Evolutionary conservation across 345 rosid species (phyloP), one percentile per base, ranked within the genome.

Genomic region (Toxicodendron radicans): DNA sequence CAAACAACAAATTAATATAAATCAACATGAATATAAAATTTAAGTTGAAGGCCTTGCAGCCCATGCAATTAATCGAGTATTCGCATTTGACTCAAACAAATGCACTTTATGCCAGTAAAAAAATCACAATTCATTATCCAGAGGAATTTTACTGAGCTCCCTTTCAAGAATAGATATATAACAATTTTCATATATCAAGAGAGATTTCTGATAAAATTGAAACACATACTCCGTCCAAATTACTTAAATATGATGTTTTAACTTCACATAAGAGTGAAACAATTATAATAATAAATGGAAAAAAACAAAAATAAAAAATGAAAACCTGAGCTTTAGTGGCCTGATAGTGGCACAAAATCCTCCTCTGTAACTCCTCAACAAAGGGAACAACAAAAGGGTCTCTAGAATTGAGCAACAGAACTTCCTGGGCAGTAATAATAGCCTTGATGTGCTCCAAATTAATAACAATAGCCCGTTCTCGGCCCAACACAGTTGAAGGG

Each of bases 361-460:
- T 84, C 52, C 81, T 75, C 70, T 80, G 91, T 75, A 93, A 67
- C 83, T 95, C 98, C 9, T 85, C 87, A 57, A 93, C 93, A 56
- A 93, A 91, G 0, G 97, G 97, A 23, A 78, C 72, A 24, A 93
- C 97, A 1, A 90, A 85, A 21, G 99, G 99, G 68, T 93, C 97
- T 76, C 83, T 84, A 33, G 93, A 93, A 76, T 93, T 95, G 73
- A 93, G 82, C 78, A 95, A 74, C 75, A 90, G 72, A 49, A 93
- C 96, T 85, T 95, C 98, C 35, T 90, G 90, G 4, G 97, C 94
- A 1, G 97, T 95, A 78, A 91, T 88, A 71, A 95, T 95, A 14
- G 98, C 97, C 89, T 95, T 90, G 17, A 91, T 90, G 67, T 95
- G 96, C 89, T 95, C 99, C 84, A 91, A 76, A 69, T 93, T 93